phyloP scores from a whole-genome alignment of 2,329 filamentous ascomycete species.

The Colletotrichum siamense region DNA sequence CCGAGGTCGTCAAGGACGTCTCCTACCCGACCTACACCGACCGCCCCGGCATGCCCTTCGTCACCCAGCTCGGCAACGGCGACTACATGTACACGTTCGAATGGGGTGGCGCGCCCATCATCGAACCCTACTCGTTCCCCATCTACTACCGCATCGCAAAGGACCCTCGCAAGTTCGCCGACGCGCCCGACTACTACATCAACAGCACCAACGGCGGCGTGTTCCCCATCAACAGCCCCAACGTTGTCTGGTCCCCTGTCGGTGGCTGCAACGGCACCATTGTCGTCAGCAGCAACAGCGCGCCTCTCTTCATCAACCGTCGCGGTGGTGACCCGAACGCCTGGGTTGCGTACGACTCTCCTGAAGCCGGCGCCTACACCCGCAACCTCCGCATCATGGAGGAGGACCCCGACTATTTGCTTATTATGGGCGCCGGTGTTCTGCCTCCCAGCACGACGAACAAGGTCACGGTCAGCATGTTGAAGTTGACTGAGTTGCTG shows the following conservation, averaged over 20 bases:
- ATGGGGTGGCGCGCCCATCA: conserved; percentile 52
- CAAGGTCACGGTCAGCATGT: conserved; percentile 42
- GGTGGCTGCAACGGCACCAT: conserved; percentile 52
- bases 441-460: conserved; percentile 54
- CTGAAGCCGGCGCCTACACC: conserved; percentile 42
- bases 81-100: conserved; percentile 71
- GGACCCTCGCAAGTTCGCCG: conserved; percentile 41
- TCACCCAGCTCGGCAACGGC: conserved; percentile 62
- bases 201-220: conserved; percentile 34
- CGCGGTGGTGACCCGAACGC: conserved; percentile 39
- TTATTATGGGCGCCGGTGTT: conserved; percentile 52
- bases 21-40: conserved; percentile 65
- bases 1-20: conserved; percentile 61
- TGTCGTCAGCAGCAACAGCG: conserved; percentile 42
- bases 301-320: conserved; percentile 48
- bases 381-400: conserved; percentile 40
- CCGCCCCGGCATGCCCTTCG: conserved; percentile 72
- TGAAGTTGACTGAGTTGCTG: conserved; percentile 29
- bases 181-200: conserved; percentile 35
- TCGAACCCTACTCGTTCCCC: conserved; percentile 41
- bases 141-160: conserved; percentile 50
- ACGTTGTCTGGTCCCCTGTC: conserved; percentile 47
- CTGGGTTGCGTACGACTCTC: conserved; percentile 41
- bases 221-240: conserved; percentile 44
- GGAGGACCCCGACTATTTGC: conserved; percentile 34